Conservation (phyloP, 2,329 filamentous ascomycete species). For the Didymella segeticola region DNA sequence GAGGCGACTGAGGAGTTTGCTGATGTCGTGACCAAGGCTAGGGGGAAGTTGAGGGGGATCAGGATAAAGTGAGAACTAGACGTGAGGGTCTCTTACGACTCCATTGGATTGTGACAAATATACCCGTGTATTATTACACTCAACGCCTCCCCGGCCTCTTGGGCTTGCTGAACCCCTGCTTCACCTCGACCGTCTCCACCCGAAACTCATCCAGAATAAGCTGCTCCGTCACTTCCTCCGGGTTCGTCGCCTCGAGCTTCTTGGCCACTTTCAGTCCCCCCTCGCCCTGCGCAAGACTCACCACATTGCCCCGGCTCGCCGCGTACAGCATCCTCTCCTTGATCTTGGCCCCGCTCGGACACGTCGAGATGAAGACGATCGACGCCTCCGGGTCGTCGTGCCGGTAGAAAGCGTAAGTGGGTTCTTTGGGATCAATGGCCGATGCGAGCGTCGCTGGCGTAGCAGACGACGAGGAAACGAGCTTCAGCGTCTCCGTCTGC, state of each 20-base stretch:
- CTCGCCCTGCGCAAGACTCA: conserved; percentile 69
- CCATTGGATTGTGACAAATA: no score
- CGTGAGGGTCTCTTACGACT: no score
- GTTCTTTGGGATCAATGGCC: conserved; percentile 70
- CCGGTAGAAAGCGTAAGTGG: conserved; percentile 79
- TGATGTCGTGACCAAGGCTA: conserved; percentile 31
- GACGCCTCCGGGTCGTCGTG: conserved; percentile 65
- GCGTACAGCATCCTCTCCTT: conserved; percentile 88
- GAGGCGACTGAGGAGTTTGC: conserved; percentile 37
- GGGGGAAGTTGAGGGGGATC: conserved; percentile 22
- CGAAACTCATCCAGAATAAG: conserved; percentile 71
- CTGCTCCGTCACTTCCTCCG: conserved; percentile 73
- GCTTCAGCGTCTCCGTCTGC: conserved; percentile 71
- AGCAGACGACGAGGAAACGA: conserved; percentile 62
- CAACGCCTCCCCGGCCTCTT: conserved; percentile 75
- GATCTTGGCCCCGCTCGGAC: conserved; percentile 74
- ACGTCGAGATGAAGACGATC: conserved; percentile 83
- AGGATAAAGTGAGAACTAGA: not conserved
- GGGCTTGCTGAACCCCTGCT: conserved; percentile 75
- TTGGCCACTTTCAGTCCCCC: conserved; percentile 72
- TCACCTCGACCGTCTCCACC: conserved; percentile 71
- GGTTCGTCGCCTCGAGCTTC: conserved; percentile 70
- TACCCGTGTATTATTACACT: no score
- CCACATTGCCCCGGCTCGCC: conserved; percentile 64
- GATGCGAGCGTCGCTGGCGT: conserved; percentile 65